These are phyloP conservation scores for Candida awuae DNA, from an alignment of 805 yeast genomes.

Conservation along the genomic window DNA sequence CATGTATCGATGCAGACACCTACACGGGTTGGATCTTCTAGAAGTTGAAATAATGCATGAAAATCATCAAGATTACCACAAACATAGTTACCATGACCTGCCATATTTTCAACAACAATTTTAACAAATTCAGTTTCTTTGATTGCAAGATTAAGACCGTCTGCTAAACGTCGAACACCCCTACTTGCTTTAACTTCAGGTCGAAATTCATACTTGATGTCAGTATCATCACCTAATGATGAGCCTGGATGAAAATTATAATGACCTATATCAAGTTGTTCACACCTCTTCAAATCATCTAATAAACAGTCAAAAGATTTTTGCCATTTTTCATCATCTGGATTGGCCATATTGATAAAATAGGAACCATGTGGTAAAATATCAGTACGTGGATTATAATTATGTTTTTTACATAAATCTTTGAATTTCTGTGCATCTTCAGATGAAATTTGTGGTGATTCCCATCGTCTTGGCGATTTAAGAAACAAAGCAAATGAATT, in stretches of 20 bases:
- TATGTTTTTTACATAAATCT: constrained; percentile 49
- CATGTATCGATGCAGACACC: constrained; percentile 97
- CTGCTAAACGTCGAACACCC: constrained; percentile 49
- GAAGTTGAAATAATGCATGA: constrained; percentile 59
- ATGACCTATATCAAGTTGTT: constrained; percentile 69
- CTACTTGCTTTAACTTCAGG: constrained; percentile 3
- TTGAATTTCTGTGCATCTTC: constrained; percentile 65
- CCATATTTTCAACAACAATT: constrained; percentile 93
- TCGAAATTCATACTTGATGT: constrained; percentile 33
- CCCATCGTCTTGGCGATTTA: constrained; percentile 89
- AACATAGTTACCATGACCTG: constrained; percentile 88
- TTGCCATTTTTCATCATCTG: constrained; percentile 68
- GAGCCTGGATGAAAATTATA: constrained; percentile 96
- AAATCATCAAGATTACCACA: constrained; percentile 79
- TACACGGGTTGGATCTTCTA: constrained; percentile 77
- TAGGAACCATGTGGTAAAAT: constrained; percentile 93
- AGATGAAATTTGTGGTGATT: constrained; percentile 62
- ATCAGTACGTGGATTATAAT: constrained; percentile 69
- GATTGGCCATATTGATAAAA: constrained; percentile 86
- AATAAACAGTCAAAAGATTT: constrained; percentile 71
- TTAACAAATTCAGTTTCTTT: constrained; percentile 68
- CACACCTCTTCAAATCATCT: constrained; percentile 86
- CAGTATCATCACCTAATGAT: constrained; percentile 59
- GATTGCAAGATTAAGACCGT: constrained; percentile 72
- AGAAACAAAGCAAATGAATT: constrained; percentile 86